Conservation (phyloP, 805 yeast genomes). For the Metschnikowia noctiluminum region DNA sequence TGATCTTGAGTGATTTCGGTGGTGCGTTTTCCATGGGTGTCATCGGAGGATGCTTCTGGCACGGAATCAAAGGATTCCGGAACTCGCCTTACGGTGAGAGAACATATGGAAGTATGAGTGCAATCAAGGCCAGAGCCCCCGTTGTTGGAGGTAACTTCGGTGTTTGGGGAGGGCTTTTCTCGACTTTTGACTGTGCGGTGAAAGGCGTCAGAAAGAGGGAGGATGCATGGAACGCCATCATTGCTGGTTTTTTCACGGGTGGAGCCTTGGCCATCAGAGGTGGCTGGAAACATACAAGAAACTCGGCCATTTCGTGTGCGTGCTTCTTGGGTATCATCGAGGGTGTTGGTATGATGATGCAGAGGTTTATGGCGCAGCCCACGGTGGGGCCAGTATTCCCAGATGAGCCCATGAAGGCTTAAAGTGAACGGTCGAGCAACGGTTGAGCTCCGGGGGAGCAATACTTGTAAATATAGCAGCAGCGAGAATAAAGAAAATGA, state of each 20-base stretch:
- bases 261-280: conserved; percentile 98
- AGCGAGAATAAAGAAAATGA: not conserved
- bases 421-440: conserved; percentile 2
- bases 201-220: conserved; percentile 96
- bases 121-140: conserved; percentile 95
- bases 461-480: not conserved
- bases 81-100: conserved; percentile 98
- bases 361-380: conserved; percentile 82
- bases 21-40: conserved; percentile 99
- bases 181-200: conserved; percentile 92
- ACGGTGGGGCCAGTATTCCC: conserved; percentile 45
- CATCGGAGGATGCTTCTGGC: conserved; percentile 98
- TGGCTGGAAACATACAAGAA: conserved; percentile 95
- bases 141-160: conserved; percentile 99
- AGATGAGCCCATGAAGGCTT: conserved; percentile 42
- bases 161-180: conserved; percentile 98
- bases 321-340: conserved; percentile 94
- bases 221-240: conserved; percentile 97
- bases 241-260: conserved; percentile 97
- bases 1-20: conserved; percentile 94
- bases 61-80: conserved; percentile 97
- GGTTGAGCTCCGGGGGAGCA: conserved; percentile 9
- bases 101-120: conserved; percentile 81
- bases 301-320: conserved; percentile 96
- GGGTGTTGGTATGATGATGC: conserved; percentile 97